These are phyloP conservation scores for Alternaria gaisen DNA, from an alignment of 2,329 filamentous ascomycete species.

Conservation along the genomic window DNA sequence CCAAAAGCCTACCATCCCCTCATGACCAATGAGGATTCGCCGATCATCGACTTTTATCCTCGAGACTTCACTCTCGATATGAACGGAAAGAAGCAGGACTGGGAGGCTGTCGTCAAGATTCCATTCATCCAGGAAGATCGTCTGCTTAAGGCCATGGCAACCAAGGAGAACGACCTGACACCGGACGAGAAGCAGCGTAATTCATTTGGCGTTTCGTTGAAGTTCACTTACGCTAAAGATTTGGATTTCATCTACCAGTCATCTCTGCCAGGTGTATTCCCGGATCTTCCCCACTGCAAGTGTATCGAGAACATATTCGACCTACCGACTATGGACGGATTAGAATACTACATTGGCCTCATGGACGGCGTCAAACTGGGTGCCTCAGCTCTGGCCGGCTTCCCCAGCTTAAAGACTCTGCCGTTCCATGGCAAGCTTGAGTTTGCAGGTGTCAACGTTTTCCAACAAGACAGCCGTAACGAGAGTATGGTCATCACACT, in stretches of 20 bases:
- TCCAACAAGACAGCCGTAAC: conserved; percentile 94
- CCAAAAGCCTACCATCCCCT: conserved; percentile 85
- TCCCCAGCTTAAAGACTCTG: conserved; percentile 87
- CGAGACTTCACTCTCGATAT: conserved; percentile 97
- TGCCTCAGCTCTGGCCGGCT: conserved; percentile 84
- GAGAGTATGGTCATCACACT: conserved; percentile 95
- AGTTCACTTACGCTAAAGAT: conserved; percentile 85
- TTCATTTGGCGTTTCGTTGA: conserved; percentile 88
- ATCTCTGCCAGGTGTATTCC: conserved; percentile 87
- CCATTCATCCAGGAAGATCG: conserved; percentile 96
- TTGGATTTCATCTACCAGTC: conserved; percentile 86
- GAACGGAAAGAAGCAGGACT: conserved; percentile 99
- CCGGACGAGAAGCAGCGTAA: conserved; percentile 84
- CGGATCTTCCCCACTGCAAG: conserved; percentile 83
- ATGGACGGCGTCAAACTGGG: conserved; percentile 86
- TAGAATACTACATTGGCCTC: conserved; percentile 84
- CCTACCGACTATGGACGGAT: conserved; percentile 86
- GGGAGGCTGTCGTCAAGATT: conserved; percentile 99
- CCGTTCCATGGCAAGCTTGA: conserved; percentile 82
- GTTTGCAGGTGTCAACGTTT: conserved; percentile 91
- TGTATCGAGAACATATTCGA: conserved; percentile 98
- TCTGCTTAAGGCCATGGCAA: conserved; percentile 83
- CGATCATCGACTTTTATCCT: conserved; percentile 98
- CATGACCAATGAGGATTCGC: conserved; percentile 89
- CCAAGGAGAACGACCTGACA: conserved; percentile 80